Conservation (phyloP, 345 rosid genomes). For the Adansonia digitata region DNA sequence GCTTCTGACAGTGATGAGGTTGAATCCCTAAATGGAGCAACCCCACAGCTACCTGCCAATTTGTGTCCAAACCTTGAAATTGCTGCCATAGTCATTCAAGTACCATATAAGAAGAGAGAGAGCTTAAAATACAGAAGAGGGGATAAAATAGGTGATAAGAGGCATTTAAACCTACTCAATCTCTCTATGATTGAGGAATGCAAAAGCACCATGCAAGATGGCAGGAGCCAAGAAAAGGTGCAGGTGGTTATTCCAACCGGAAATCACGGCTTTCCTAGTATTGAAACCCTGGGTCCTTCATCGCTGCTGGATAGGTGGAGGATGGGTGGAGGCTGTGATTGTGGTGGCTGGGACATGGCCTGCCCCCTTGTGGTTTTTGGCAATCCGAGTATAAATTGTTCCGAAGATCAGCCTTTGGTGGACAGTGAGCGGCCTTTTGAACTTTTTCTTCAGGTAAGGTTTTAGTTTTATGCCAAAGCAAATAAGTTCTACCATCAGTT, state of each 20-base stretch:
- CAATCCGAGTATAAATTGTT: constrained; percentile 40
- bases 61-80: constrained; percentile 65
- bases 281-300: constrained; percentile 58
- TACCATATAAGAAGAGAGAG: constrained; percentile 65
- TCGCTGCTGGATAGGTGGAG: constrained; percentile 87
- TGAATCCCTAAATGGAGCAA: constrained; percentile 38
- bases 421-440: constrained; percentile 50
- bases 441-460: constrained; percentile 62
- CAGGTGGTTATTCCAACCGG: constrained; percentile 75
- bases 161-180: constrained; percentile 34
- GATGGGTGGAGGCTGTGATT: constrained; percentile 90
- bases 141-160: constrained; percentile 24
- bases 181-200: constrained; percentile 35
- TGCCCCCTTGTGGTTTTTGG: constrained; percentile 75
- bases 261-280: constrained; percentile 68
- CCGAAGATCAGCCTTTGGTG: constrained; percentile 42
- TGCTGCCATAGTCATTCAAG: constrained; percentile 63
- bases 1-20: constrained; percentile 24
- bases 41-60: constrained; percentile 36
- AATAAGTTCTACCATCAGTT: background rate
- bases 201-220: constrained; percentile 21
- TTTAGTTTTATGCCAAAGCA: background rate
- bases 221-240: constrained; percentile 31
- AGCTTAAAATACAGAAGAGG: constrained; percentile 55
- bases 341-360: constrained; percentile 99